Evolutionary conservation across 306 rosid genomes (phyloP).

Genomic region (Luffa acutangula): DNA sequence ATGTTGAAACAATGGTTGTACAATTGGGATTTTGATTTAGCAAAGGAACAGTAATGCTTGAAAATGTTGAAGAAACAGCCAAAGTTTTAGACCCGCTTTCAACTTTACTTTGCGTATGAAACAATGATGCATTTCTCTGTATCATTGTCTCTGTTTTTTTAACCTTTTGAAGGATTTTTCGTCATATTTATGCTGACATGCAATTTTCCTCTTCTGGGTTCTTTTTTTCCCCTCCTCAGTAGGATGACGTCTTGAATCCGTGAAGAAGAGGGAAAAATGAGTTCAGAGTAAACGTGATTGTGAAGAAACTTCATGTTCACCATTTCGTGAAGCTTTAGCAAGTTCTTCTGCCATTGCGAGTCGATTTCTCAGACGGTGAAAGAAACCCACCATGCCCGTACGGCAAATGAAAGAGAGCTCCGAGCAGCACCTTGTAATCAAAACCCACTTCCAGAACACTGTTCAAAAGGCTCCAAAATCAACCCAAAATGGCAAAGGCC

Average conservation of each 20-base stretch:
- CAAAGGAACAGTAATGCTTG: slow-evolving; percentile 41
- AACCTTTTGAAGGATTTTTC: slow-evolving; percentile 13
- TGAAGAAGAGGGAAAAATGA: slow-evolving; percentile 19
- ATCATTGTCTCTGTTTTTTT: slow-evolving; percentile 24
- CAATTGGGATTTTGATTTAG: slow-evolving; percentile 26
- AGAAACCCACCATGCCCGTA: slow-evolving; percentile 57
- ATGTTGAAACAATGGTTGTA: slow-evolving; percentile 27
- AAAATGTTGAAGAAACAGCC: slow-evolving; percentile 25
- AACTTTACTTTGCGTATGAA: slow-evolving; percentile 23
- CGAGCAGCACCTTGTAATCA: slow-evolving; percentile 88
- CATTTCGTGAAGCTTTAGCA: slow-evolving; percentile 22
- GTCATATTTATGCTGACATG: slow-evolving; percentile 28
- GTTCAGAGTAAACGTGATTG: slow-evolving; percentile 23
- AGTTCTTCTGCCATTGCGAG: slow-evolving; percentile 8
- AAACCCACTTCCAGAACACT: slow-evolving; percentile 65
- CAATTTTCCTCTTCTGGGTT: slow-evolving; percentile 27
- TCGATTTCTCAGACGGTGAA: slow-evolving; percentile 11
- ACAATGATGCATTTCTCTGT: slow-evolving; percentile 28
- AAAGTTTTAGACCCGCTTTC: slow-evolving; percentile 20
- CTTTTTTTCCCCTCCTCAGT: slow-evolving; percentile 14
- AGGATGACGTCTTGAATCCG: slow-evolving; percentile 21
- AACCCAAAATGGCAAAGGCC: slow-evolving; percentile 72
- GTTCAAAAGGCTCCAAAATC: slow-evolving; percentile 53
- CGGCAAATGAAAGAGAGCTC: slow-evolving; percentile 90
- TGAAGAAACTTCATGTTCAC: slow-evolving; percentile 2